Conservation (phyloP, 371 early-diverging fungal genomes). For the Actinomucor elegans region DNA sequence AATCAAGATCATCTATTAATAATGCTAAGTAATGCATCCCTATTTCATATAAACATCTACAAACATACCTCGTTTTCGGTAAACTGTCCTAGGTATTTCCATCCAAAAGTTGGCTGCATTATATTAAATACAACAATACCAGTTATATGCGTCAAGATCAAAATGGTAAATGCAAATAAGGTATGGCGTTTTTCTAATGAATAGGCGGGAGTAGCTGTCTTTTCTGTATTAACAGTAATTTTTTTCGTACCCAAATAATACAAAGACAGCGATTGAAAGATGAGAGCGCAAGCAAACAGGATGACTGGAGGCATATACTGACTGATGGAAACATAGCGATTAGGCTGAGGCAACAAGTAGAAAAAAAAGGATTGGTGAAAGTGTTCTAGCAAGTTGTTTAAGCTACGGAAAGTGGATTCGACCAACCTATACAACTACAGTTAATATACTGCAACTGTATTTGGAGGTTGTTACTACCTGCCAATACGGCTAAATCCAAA, state of each 20-base stretch:
- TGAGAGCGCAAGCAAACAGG: constrained; percentile 65
- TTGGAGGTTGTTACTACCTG: too few relatives aligned
- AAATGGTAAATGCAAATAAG: constrained; percentile 34
- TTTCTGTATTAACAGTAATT: not conserved
- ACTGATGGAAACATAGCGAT: constrained; percentile 84
- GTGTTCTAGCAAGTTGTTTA: constrained; percentile 93
- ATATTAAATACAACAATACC: constrained; percentile 40
- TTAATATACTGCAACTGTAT: too few relatives aligned
- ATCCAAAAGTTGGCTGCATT: constrained; percentile 33
- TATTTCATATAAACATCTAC: not conserved
- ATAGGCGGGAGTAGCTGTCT: constrained; percentile 26
- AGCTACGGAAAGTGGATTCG: constrained; percentile 82
- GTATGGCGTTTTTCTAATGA: constrained; percentile 28
- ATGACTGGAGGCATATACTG: constrained; percentile 86
- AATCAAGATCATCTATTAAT: constrained; percentile 14
- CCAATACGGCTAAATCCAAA: constrained; percentile 63
- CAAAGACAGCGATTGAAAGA: constrained; percentile 51
- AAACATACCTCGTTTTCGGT: constrained; percentile 9
- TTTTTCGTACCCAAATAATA: constrained; percentile 37
- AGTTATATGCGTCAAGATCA: constrained; percentile 32
- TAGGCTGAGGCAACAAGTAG: constrained; percentile 80
- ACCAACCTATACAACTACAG: too few relatives aligned
- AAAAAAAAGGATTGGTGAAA: constrained; percentile 97
- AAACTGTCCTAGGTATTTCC: constrained; percentile 12
- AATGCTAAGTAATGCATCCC: not conserved